A percentile compares a stretch with the other conserved stretches of the same genome.
Conservation (phyloP, 306 rosid species). For the Dicorynia guianensis region DNA sequence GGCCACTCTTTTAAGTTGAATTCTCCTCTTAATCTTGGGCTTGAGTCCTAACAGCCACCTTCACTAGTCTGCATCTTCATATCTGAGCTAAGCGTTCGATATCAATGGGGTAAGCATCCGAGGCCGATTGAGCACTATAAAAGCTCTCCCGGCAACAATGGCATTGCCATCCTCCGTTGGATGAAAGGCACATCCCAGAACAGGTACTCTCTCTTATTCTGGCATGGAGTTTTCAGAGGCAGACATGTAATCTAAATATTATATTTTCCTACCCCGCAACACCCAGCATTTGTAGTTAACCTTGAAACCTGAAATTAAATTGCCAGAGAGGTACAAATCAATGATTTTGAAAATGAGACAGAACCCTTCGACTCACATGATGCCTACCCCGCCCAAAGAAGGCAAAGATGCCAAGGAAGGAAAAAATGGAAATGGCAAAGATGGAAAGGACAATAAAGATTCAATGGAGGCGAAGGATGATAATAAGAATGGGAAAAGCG, state of each 20-base stretch:
- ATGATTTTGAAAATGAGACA: constrained; percentile 73
- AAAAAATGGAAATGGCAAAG: constrained; percentile 53
- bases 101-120: constrained; percentile 90
- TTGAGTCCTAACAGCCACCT: no score
- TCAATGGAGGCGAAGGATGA: constrained; percentile 40
- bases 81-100: constrained; percentile 72
- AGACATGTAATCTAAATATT: constrained; percentile 89
- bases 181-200: constrained; percentile 99
- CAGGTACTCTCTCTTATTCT: constrained; percentile 61
- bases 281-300: constrained; percentile 74
- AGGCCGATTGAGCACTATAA: constrained; percentile 72
- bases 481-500: constrained; percentile 48
- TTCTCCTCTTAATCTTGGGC: no score
- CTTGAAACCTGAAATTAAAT: constrained; percentile 63
- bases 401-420: constrained; percentile 58
- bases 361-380: constrained; percentile 87
- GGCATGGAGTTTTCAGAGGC: constrained; percentile 80
- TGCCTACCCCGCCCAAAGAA: constrained; percentile 81
- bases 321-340: not conserved
- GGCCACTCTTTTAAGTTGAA: no score
- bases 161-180: constrained; percentile 81
- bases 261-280: constrained; percentile 96
- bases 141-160: constrained; percentile 68
- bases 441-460: constrained; percentile 45
- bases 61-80: constrained; percentile 23